A percentile compares a stretch with the other conserved stretches of the same genome.
Evolutionary conservation across 176 grass and related monocot species (phyloP).

Genomic region (Saccharum spontaneum): DNA sequence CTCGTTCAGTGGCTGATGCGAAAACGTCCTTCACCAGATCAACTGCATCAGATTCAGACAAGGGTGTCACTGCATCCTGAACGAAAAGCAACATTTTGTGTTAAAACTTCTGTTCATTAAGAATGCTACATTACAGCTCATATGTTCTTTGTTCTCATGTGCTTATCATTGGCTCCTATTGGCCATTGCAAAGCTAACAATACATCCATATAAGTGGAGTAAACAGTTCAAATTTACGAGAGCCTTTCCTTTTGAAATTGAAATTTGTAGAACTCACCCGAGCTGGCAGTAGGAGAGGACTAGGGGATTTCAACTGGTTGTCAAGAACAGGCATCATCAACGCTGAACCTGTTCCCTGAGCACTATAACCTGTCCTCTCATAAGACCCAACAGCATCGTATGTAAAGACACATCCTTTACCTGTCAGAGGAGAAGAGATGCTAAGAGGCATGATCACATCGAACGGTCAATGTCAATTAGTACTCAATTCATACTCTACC

Average conservation of each 20-base stretch:
- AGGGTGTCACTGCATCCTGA: slow-evolving; percentile 60
- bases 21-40: slow-evolving; percentile 82
- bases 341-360: slow-evolving; percentile 61
- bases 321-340: slow-evolving; percentile 70
- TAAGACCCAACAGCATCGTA: slow-evolving; percentile 78
- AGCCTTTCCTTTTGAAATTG: neutral
- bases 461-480: neutral
- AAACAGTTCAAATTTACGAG: neutral
- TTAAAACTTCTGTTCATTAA: neutral
- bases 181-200: neutral
- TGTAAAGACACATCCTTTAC: slow-evolving; percentile 74
- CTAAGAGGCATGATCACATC: neutral
- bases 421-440: slow-evolving; percentile 24
- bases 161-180: neutral
- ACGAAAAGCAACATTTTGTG: neutral
- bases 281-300: slow-evolving; percentile 60
- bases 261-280: slow-evolving; percentile 32
- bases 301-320: slow-evolving; percentile 63
- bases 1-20: slow-evolving; percentile 69
- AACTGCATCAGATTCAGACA: slow-evolving; percentile 63
- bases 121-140: neutral
- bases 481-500: slow-evolving; percentile 34
- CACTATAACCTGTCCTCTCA: slow-evolving; percentile 64
- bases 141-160: neutral
- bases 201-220: neutral